phyloP scores from a whole-genome alignment of 2,329 filamentous ascomycete genomes.

The Penicillium capsulatum region DNA sequence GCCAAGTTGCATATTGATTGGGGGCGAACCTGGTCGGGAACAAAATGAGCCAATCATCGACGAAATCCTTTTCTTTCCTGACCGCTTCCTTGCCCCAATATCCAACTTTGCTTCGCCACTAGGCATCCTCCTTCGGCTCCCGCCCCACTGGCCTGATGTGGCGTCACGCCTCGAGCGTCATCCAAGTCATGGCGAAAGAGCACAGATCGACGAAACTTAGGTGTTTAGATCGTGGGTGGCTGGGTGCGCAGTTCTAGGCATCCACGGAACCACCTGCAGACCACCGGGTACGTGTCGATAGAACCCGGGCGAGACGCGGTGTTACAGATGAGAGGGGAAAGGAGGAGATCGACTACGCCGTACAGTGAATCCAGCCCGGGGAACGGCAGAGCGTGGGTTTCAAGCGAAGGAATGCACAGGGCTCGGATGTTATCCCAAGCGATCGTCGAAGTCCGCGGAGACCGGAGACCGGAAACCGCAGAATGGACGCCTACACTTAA shows the following conservation, averaged over 20 bases:
- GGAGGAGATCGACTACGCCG: too few relatives aligned
- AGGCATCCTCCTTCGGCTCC: too few relatives aligned
- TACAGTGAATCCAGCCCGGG: constrained; percentile 4
- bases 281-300: background rate
- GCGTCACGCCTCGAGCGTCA: constrained; percentile 19
- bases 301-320: background rate
- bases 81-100: background rate
- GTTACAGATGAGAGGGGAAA: too few relatives aligned
- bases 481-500: too few relatives aligned
- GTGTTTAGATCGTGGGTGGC: too few relatives aligned
- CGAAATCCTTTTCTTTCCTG: background rate
- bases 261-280: constrained; percentile 13
- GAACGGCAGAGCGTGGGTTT: constrained; percentile 13
- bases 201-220: background rate
- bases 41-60: background rate
- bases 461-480: too few relatives aligned
- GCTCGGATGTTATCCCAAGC: background rate
- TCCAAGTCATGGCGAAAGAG: constrained; percentile 6
- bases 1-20: constrained; percentile 5
- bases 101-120: constrained; percentile 12
- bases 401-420: constrained; percentile 5
- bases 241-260: too few relatives aligned
- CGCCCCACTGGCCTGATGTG: constrained; percentile 20
- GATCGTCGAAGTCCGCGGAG: background rate
- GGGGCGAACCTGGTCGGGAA: constrained; percentile 1